Percentiles rank a stretch among this genome's conserved stretches.
Conservation (phyloP, 306 rosid genomes). For the Gastrolobium bilobum region DNA sequence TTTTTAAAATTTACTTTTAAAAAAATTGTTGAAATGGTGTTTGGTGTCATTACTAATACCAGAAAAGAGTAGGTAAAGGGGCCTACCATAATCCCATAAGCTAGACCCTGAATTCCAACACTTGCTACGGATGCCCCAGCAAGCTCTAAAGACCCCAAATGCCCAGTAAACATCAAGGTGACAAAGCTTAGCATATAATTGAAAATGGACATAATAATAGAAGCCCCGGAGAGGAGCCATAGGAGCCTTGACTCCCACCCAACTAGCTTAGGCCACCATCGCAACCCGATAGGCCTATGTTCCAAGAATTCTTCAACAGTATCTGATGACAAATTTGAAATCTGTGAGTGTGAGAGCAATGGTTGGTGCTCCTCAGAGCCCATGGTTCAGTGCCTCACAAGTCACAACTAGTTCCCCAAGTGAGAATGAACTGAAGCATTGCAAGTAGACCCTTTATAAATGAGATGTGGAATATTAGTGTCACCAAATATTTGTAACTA, state of each 20-base stretch:
- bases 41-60: not conserved
- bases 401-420: slow-evolving; percentile 4
- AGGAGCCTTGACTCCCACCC: slow-evolving; percentile 68
- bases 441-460: not conserved
- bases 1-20: not conserved
- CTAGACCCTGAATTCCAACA: slow-evolving; percentile 73
- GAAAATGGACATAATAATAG: slow-evolving; percentile 28
- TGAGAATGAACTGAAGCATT: too few species aligned
- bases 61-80: not conserved
- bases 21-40: not conserved
- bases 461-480: too few species aligned
- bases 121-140: slow-evolving; percentile 70
- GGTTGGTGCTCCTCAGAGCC: slow-evolving; percentile 34
- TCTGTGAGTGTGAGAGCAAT: slow-evolving; percentile 36
- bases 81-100: slow-evolving; percentile 70
- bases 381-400: not conserved
- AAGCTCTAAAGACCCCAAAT: slow-evolving; percentile 61
- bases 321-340: slow-evolving; percentile 49
- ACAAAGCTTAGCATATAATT: slow-evolving; percentile 44
- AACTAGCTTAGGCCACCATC: slow-evolving; percentile 59
- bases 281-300: not conserved
- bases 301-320: slow-evolving; percentile 48
- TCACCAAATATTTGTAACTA: too few species aligned
- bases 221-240: not conserved
- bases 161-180: slow-evolving; percentile 60